Evolutionary conservation across 495 filamentous ascomycete species (phyloP).

Genomic region (Lasiosphaeria miniovina): DNA sequence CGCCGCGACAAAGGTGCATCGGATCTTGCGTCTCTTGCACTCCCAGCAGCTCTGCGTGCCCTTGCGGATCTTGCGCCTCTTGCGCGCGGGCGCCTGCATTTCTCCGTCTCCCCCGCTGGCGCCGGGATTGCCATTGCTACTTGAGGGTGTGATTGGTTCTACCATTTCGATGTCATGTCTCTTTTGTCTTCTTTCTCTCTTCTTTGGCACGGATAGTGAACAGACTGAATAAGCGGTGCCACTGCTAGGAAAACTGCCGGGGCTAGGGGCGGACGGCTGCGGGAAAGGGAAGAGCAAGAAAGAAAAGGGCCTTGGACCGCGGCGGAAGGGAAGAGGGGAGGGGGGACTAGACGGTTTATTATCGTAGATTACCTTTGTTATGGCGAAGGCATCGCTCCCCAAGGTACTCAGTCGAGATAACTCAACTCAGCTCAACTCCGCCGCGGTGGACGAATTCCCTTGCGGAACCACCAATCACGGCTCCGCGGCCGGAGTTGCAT

Average conservation of each 20-base stretch:
- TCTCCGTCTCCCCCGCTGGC: too few species aligned
- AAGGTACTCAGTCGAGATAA: too few species aligned
- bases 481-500: background rate
- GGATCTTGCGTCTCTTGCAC: slow-evolving; percentile 49
- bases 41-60: slow-evolving; percentile 54
- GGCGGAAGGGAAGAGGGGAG: background rate
- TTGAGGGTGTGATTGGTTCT: too few species aligned
- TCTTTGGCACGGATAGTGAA: too few species aligned
- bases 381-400: too few species aligned
- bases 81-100: background rate
- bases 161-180: too few species aligned
- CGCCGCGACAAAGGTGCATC: slow-evolving; percentile 38
- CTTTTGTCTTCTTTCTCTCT: too few species aligned
- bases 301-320: background rate
- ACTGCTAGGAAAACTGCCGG: too few species aligned
- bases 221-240: too few species aligned
- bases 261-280: too few species aligned
- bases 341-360: background rate
- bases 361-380: background rate
- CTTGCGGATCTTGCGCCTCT: slow-evolving; percentile 42
- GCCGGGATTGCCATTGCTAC: too few species aligned
- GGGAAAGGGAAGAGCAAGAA: background rate
- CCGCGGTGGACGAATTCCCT: background rate
- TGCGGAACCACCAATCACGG: background rate
- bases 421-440: background rate